Percentiles rank a stretch among this genome's conserved stretches.
These are phyloP conservation scores for Saccharomycopsis oosterbeekiorum DNA, from an alignment of 805 yeast genomes.

Conservation along the genomic window DNA sequence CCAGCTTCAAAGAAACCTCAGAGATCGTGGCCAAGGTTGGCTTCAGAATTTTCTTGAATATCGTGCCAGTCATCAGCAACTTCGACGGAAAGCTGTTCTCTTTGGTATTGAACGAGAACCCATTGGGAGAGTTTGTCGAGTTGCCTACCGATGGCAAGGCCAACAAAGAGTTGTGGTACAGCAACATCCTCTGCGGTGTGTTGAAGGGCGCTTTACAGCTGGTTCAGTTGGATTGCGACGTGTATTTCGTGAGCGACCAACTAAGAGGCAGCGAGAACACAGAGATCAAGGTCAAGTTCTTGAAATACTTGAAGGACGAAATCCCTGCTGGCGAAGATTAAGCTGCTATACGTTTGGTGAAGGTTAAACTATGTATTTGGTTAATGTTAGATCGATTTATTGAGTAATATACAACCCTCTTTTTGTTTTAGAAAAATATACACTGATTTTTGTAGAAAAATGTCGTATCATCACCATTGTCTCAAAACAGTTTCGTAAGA, in stretches of 20 bases:
- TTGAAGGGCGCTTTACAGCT: slow-evolving; percentile 85
- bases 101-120: slow-evolving; percentile 71
- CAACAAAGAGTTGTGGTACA: slow-evolving; percentile 75
- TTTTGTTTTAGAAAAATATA: not conserved
- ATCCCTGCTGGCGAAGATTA: slow-evolving; percentile 95
- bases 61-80: slow-evolving; percentile 62
- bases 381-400: not conserved
- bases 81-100: slow-evolving; percentile 81
- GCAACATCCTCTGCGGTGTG: slow-evolving; percentile 84
- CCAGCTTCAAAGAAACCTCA: slow-evolving; percentile 71
- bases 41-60: slow-evolving; percentile 79
- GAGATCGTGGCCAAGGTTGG: slow-evolving; percentile 82
- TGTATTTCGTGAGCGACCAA: slow-evolving; percentile 65
- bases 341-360: not conserved
- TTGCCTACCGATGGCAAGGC: slow-evolving; percentile 73
- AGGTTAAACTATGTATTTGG: not conserved
- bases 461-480: not conserved
- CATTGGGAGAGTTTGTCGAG: slow-evolving; percentile 91
- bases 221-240: slow-evolving; percentile 92
- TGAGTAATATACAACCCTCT: not conserved
- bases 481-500: not conserved
- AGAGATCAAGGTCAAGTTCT: slow-evolving; percentile 64
- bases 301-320: slow-evolving; percentile 77
- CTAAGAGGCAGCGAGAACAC: slow-evolving; percentile 77
- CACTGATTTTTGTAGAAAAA: not conserved